Base-by-base conservation (phyloP, 805 yeast species). In the Metschnikowia kunwiensis region DNA sequence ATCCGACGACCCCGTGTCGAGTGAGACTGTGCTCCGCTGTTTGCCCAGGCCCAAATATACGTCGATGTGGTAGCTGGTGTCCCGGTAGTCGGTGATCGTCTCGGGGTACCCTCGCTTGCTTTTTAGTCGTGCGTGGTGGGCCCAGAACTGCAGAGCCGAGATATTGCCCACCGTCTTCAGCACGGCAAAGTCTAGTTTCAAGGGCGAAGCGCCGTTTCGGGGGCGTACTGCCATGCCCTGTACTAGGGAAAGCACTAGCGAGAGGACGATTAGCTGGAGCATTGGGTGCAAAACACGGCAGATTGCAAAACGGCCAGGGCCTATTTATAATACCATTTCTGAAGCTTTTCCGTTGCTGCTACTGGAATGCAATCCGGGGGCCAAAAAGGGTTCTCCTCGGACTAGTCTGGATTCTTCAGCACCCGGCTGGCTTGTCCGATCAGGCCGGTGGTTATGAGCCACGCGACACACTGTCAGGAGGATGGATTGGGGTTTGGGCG, bases 1-100 rank as follows among this genome's bases (percentile, higher is more conserved):
- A 44, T 67, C 72, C 7, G 69, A 60, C 6, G 70, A 63, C 6
- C 71, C 72, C 13, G 72, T 67, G 44, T 66, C 72, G 10, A 67
- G 56, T 42, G 61, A 49, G 1, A 65, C 65, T 7, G 55, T 51
- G 12, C 50, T 55, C 17, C 46, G 30, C 24, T 63, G 60, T 24
- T 42, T 32, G 27, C 55, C 44, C 9, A 62, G 54, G 7, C 72
- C 72, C 15, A 38, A 9, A 21, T 19, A 29, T 7, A 42, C 23
- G 15, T 43, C 38, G 29, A 46, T 24, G 22, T 19, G 27, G 42
- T 46, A 46, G 22, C 34, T 24, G 2, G 38, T 30, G 29, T 46
- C 45, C n/a, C 26, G 23, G 12, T 21, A 20, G 32, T 43, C 33
- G n/a, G 28, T 28, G 33, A 37, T 29, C 5, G 23, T 14, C 17